Conservation (phyloP, 495 filamentous ascomycete species). For the Penicillium longicatenatum region DNA sequence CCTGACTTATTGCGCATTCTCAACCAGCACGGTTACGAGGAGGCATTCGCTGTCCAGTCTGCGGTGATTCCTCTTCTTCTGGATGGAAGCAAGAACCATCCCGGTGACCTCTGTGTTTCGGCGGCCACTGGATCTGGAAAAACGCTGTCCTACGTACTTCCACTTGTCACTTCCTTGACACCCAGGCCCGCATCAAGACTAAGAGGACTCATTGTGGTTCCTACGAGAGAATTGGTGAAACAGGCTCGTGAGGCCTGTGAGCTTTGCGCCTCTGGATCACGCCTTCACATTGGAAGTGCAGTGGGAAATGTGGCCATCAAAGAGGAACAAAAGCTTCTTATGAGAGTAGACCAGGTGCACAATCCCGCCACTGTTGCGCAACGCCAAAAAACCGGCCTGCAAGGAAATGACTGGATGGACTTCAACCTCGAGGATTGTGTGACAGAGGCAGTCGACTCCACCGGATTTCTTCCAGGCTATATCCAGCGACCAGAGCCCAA, state of each 20-base stretch:
- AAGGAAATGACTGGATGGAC: constrained; percentile 49
- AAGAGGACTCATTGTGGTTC: constrained; percentile 78
- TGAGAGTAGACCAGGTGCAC: constrained; percentile 62
- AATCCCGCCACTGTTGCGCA: constrained; percentile 55
- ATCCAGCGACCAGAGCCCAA: constrained; percentile 64
- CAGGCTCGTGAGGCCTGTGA: constrained; percentile 77
- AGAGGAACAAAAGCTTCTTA: constrained; percentile 69
- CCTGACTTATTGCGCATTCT: constrained; percentile 61
- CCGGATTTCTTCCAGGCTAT: constrained; percentile 57
- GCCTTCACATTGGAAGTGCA: constrained; percentile 76
- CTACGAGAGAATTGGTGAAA: constrained; percentile 84
- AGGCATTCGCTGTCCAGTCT: constrained; percentile 85
- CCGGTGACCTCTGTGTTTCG: constrained; percentile 81
- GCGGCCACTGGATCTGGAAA: constrained; percentile 94
- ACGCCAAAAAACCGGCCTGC: constrained; percentile 39
- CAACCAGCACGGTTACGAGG: constrained; percentile 62
- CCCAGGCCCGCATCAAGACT: constrained; percentile 60
- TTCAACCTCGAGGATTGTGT: constrained; percentile 49
- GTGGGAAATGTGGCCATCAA: constrained; percentile 76
- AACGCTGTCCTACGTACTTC: constrained; percentile 87
- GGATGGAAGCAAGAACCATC: constrained; percentile 52
- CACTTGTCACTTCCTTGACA: constrained; percentile 74
- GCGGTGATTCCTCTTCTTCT: constrained; percentile 77
- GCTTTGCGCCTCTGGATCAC: constrained; percentile 61
- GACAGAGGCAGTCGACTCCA: constrained; percentile 39